A percentile compares a stretch with the other conserved stretches of the same genome.
Evolutionary conservation across 331 rosid genomes (phyloP).

Genomic region (Telfairia occidentalis): DNA sequence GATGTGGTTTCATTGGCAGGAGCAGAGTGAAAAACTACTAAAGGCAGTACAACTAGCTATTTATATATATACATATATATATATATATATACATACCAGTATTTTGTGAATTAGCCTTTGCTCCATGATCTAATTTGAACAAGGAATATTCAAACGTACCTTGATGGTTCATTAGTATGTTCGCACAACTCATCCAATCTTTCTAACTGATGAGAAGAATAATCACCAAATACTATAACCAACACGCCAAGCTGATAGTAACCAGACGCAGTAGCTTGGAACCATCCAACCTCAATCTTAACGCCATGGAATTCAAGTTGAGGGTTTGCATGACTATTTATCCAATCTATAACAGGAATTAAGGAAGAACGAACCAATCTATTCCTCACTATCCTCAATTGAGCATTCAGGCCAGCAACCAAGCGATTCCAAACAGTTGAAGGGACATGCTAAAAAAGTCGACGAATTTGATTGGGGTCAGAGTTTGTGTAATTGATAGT

Average conservation of each 20-base stretch:
- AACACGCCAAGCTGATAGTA: conserved; percentile 92
- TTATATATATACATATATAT: too few relatives aligned
- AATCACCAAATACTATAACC: conserved; percentile 61
- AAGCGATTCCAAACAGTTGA: conserved; percentile 93
- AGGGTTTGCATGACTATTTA: conserved; percentile 79
- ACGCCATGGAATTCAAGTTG: conserved; percentile 97
- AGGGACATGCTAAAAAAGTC: conserved; percentile 75
- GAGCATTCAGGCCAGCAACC: conserved; percentile 94
- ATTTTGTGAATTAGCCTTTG: neutral
- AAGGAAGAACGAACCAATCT: conserved; percentile 77
- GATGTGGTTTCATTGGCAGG: neutral
- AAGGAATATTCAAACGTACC: conserved; percentile 29
- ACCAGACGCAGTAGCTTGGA: conserved; percentile 99
- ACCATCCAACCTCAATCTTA: conserved; percentile 89
- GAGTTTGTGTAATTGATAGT: neutral
- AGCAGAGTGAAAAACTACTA: neutral
- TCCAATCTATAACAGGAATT: conserved; percentile 68
- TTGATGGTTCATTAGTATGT: conserved; percentile 28
- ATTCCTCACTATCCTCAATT: conserved; percentile 76
- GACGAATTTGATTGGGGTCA: conserved; percentile 13
- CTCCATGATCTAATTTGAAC: neutral
- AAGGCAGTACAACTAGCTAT: neutral
- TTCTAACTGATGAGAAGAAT: conserved; percentile 45
- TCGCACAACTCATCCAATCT: conserved; percentile 30
- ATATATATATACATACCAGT: too few relatives aligned